A percentile compares a stretch with the other conserved stretches of the same genome.
phyloP scores from a whole-genome alignment of 1,139 yeast species.

The Citeromyces hawaiiensis region DNA sequence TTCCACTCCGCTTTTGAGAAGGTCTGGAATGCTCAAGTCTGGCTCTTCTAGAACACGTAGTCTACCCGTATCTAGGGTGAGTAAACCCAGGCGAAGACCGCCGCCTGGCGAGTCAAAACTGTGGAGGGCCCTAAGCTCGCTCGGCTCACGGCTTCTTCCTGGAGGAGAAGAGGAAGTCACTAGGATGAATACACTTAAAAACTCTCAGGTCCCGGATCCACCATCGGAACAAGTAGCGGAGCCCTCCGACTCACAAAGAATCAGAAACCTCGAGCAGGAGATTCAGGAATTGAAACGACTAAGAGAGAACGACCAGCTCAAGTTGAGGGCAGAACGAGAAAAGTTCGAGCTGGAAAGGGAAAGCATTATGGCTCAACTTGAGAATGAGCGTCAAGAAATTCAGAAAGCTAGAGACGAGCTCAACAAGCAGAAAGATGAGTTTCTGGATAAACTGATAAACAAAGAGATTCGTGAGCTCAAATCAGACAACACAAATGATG shows the following conservation, averaged over 20 bases:
- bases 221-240: not conserved
- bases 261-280: not conserved
- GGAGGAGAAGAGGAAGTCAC: not conserved
- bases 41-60: too few species aligned
- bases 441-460: not conserved
- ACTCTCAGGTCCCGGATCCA: not conserved
- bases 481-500: not conserved
- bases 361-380: not conserved
- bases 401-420: not conserved
- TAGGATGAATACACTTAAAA: not conserved
- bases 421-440: not conserved
- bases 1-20: too few species aligned
- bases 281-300: not conserved
- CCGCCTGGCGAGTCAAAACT: not conserved
- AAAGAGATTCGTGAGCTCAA: not conserved
- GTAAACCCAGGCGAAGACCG: too few species aligned
- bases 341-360: not conserved
- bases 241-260: conserved; percentile 1
- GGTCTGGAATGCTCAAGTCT: too few species aligned
- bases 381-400: not conserved
- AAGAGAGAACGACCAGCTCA: not conserved
- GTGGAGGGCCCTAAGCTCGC: not conserved
- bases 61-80: too few species aligned
- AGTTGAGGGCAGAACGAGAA: conserved; percentile 2
- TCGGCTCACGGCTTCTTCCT: not conserved